Percentiles rank a stretch among this genome's conserved stretches.
Conservation (phyloP, 495 filamentous ascomycete species). For the Penicillium dipodomyicola region DNA sequence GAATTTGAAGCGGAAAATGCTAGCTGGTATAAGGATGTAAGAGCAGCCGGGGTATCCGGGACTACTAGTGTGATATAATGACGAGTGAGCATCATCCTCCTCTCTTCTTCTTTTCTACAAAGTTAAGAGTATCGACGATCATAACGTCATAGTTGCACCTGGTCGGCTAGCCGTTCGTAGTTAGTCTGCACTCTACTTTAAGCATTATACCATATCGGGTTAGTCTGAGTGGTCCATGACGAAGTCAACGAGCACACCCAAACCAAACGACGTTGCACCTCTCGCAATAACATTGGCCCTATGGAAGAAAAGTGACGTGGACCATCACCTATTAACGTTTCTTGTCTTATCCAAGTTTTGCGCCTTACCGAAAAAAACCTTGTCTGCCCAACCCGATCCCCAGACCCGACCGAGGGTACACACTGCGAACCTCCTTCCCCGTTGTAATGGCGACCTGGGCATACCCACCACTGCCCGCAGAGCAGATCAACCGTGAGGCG, state of each 20-base stretch:
- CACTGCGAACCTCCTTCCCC: neutral
- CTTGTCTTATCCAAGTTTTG: slow-evolving; percentile 9
- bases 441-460: slow-evolving; percentile 71
- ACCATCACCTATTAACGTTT: slow-evolving; percentile 9
- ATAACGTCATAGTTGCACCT: slow-evolving; percentile 38
- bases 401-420: neutral
- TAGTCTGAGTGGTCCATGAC: slow-evolving; percentile 34
- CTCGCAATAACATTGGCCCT: slow-evolving; percentile 3
- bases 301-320: slow-evolving; percentile 26
- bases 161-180: slow-evolving; percentile 25
- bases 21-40: slow-evolving; percentile 5
- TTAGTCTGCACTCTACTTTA: slow-evolving; percentile 20
- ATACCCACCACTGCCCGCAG: slow-evolving; percentile 67
- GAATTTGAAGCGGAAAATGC: neutral
- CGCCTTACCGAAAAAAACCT: neutral
- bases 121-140: slow-evolving; percentile 18
- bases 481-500: slow-evolving; percentile 63
- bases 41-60: slow-evolving; percentile 23
- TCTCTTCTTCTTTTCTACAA: slow-evolving; percentile 1
- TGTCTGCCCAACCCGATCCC: slow-evolving; percentile 4
- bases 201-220: slow-evolving; percentile 23
- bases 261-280: slow-evolving; percentile 27
- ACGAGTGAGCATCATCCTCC: slow-evolving; percentile 20
- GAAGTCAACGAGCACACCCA: slow-evolving; percentile 21
- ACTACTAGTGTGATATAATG: slow-evolving; percentile 1